A percentile compares a stretch with the other conserved stretches of the same genome.
phyloP scores from a whole-genome alignment of 129 eudicot genomes.

The Dittrichia graveolens region DNA sequence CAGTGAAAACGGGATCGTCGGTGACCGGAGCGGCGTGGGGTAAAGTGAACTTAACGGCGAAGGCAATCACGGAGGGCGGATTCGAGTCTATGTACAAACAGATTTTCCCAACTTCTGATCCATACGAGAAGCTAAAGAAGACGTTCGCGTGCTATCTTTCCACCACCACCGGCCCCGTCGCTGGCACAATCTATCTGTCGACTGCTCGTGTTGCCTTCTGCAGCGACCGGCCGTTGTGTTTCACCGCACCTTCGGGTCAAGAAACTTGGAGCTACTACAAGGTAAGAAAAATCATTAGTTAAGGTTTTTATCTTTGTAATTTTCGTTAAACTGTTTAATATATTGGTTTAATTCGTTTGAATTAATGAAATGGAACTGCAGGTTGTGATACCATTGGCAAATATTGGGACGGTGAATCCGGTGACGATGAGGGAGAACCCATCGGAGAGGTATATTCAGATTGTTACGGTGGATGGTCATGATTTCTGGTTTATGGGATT shows the following conservation, averaged over 20 bases:
- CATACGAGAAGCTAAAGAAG: conserved; percentile 67
- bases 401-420: conserved; percentile 61
- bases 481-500: conserved; percentile 98
- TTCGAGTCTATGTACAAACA: conserved; percentile 68
- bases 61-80: conserved; percentile 78
- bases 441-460: conserved; percentile 63
- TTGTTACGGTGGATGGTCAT: conserved; percentile 69
- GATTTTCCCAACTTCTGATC: conserved; percentile 51
- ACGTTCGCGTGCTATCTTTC: conserved; percentile 88
- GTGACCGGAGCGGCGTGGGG: conserved; percentile 93
- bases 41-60: conserved; percentile 65
- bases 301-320: not conserved
- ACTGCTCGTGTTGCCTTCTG: conserved; percentile 68
- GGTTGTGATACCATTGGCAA: conserved; percentile 68
- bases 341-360: not conserved
- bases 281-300: conserved; percentile 32
- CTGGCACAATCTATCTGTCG: conserved; percentile 78
- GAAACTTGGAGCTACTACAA: conserved; percentile 85
- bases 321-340: not conserved
- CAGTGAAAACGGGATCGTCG: conserved; percentile 84
- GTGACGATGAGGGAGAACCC: conserved; percentile 63
- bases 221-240: conserved; percentile 81
- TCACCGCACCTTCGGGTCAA: conserved; percentile 74
- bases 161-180: conserved; percentile 85
- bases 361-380: not conserved